Percentiles rank a stretch among this genome's conserved stretches.
Evolutionary conservation across 306 rosid species (phyloP).

Genomic region (Echinosophora koreensis): DNA sequence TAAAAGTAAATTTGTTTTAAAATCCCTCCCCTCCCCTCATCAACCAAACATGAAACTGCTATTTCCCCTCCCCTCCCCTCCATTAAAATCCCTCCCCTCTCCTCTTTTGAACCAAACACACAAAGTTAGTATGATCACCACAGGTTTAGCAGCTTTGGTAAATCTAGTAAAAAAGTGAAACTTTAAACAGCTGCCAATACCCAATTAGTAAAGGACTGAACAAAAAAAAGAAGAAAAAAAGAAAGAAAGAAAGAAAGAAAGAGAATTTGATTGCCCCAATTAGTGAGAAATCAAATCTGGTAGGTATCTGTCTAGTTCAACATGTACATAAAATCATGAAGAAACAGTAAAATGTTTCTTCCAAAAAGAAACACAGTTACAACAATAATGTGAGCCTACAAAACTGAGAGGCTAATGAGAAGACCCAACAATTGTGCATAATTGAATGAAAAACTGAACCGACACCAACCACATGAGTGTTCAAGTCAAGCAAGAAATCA

Average conservation of each 20-base stretch:
- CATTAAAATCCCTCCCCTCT: no score
- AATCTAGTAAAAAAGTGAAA: slow-evolving; percentile 22
- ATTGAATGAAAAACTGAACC: slow-evolving; percentile 20
- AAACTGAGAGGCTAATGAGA: background rate
- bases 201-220: background rate
- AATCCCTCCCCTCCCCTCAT: no score
- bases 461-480: slow-evolving; percentile 32
- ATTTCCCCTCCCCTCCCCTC: no score
- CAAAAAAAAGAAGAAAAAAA: background rate
- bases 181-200: background rate
- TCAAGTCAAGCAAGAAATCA: slow-evolving; percentile 52
- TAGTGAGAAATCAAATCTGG: slow-evolving; percentile 40
- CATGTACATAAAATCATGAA: slow-evolving; percentile 24
- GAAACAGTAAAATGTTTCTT: slow-evolving; percentile 39
- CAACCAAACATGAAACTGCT: no score
- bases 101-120: no score
- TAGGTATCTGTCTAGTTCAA: slow-evolving; percentile 45
- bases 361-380: background rate
- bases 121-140: slow-evolving; percentile 5
- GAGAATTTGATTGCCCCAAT: background rate
- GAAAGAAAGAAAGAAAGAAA: background rate
- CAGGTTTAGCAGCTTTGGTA: background rate
- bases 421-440: slow-evolving; percentile 27
- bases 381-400: background rate
- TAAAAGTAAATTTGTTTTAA: no score